Base-by-base conservation (phyloP, 257 asterid genomes). In the Agastache rugosa region DNA sequence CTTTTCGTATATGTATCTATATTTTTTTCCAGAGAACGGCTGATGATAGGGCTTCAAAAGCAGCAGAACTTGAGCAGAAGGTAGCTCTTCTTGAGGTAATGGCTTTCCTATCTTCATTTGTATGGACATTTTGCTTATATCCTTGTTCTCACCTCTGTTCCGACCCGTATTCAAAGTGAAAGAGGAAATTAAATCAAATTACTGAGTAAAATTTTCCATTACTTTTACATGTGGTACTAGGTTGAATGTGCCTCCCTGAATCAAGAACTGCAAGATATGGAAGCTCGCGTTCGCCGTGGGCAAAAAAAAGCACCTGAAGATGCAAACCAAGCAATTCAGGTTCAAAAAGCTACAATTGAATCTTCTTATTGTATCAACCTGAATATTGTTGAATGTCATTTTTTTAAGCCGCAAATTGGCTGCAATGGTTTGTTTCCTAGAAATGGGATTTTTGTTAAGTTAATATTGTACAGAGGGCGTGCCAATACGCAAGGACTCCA, bases 201-300 rank as follows among this genome's bases (percentile, higher is more conserved):
- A 27, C 56, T 8, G 31, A 77, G 65, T 27, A 31, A 23, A 77
- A 20, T 27, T 60, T 71, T 50, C n/a, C 58, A 41, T 64, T 16
- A 66, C 42, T 44, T 47, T 19, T 60, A 72, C 60, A 54, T 20
- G 23, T 79, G 78, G n/a, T 56, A 60, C 79, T 79, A 96, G 99
- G 94, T 83, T 83, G 99, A 93, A 80, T 96, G 99, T 85, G 87
- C 97, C 59, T 85, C 97, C 64, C 77, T 96, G 71, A 96, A 87
- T 84, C 97, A 96, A 91, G 99, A 96, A 77, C 83, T 96, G 74
- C 99, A 96, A 84, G 98, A 93, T 45, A 88, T 91, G 96, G 98
- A 96, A 85, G 96, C 92, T 73, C 96, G 92, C 55, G 82, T 84
- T 65, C 98, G 98, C 68, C 99, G 96, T 73, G 96, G 85, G 63